Conservation (phyloP, 2,329 filamentous ascomycete genomes). For the Colletotrichum gloeosporioides region DNA sequence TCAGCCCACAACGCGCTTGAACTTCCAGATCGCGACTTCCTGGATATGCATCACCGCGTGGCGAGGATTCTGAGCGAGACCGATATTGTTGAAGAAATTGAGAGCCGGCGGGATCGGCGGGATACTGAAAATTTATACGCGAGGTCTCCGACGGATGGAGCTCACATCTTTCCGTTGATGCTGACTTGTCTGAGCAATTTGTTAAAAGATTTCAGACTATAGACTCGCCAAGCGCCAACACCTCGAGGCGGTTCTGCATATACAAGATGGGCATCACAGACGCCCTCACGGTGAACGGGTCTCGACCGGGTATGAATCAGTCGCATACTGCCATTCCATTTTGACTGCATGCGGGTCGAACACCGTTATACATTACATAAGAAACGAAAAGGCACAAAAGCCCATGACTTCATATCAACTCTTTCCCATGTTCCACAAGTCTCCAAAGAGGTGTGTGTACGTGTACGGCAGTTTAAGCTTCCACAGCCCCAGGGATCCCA, state of each 20-base stretch:
- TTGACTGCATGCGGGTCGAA: not conserved
- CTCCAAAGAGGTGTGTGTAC: not conserved
- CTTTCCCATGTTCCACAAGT: not conserved
- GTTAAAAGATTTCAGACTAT: not conserved
- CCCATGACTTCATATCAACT: not conserved
- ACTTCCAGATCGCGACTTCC: not conserved
- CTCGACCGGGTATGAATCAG: not conserved
- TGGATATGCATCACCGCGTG: not conserved
- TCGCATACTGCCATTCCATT: not conserved
- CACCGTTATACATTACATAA: not conserved
- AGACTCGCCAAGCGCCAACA: not conserved
- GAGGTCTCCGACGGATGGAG: not conserved
- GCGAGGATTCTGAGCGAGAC: not conserved
- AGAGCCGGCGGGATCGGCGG: not conserved
- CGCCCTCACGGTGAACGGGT: not conserved
- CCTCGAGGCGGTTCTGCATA: not conserved
- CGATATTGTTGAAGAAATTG: not conserved
- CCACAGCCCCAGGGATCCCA: not conserved
- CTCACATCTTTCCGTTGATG: not conserved
- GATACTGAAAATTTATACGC: fast-evolving
- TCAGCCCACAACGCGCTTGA: not conserved
- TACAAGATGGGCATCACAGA: fast-evolving
- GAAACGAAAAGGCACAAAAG: not conserved
- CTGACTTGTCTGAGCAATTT: not conserved
- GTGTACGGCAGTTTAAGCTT: not conserved